Percentiles rank a stretch among this genome's conserved stretches.
These are phyloP conservation scores for Lichtheimia ornata DNA, from an alignment of 371 early-diverging fungal species.

Conservation along the genomic window DNA sequence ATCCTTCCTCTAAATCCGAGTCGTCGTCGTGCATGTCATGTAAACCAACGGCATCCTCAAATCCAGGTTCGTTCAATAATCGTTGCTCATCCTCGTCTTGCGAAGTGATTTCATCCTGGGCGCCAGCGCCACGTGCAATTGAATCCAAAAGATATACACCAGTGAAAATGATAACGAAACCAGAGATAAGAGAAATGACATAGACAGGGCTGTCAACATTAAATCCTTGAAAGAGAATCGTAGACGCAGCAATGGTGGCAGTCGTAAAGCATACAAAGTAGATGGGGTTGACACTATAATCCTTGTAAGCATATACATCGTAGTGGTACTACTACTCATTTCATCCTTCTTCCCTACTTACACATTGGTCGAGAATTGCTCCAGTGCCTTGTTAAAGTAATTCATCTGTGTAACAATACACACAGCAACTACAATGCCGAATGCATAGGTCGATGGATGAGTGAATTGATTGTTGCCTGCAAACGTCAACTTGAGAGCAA, in stretches of 20 bases:
- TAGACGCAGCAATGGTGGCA: conserved; percentile 87
- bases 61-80: conserved; percentile 42
- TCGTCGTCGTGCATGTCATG: conserved; percentile 24
- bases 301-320: background rate
- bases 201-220: conserved; percentile 70
- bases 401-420: conserved; percentile 93
- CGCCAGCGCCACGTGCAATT: conserved; percentile 34
- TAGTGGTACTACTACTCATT: background rate
- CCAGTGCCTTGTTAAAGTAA: conserved; percentile 95
- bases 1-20: conserved; percentile 20
- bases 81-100: conserved; percentile 20
- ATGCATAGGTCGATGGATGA: conserved; percentile 84
- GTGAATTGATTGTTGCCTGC: conserved; percentile 89
- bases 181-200: conserved; percentile 80
- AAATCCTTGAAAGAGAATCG: conserved; percentile 89
- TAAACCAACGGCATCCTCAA: conserved; percentile 40
- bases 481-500: conserved; percentile 89
- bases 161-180: conserved; percentile 89
- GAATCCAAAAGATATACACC: conserved; percentile 80
- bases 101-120: conserved; percentile 3
- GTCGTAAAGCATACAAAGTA: conserved; percentile 94
- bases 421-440: conserved; percentile 75
- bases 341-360: conserved; percentile 24
- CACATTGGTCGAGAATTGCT: conserved; percentile 86
- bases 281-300: conserved; percentile 74